phyloP scores from a whole-genome alignment of 305 asterid genomes.

The Coffea humblotiana region DNA sequence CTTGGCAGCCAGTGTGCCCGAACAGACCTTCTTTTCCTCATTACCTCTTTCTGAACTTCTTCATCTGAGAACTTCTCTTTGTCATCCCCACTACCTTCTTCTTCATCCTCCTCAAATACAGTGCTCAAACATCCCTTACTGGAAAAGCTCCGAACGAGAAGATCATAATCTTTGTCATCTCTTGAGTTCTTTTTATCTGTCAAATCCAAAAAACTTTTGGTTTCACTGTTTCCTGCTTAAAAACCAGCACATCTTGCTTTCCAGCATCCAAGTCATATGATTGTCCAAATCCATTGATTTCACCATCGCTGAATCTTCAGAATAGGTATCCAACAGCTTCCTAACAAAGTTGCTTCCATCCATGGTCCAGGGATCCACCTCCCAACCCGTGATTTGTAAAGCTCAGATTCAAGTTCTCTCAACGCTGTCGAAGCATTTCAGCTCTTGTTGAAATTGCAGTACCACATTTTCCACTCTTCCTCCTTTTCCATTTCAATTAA shows the following conservation, averaged over 20 bases:
- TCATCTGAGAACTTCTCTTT: slow-evolving; percentile 40
- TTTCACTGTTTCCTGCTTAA: slow-evolving; percentile 31
- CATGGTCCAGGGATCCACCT: slow-evolving; percentile 37
- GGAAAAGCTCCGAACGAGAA: slow-evolving; percentile 29
- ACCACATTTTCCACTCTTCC: slow-evolving; percentile 73
- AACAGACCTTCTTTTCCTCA: slow-evolving; percentile 61
- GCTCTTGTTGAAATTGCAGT: slow-evolving; percentile 63
- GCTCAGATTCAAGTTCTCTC: slow-evolving; percentile 71
- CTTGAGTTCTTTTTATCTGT: slow-evolving; percentile 27
- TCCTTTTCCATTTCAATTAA: slow-evolving; percentile 67
- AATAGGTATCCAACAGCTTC: slow-evolving; percentile 52
- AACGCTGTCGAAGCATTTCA: slow-evolving; percentile 72
- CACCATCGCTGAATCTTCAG: slow-evolving; percentile 86
- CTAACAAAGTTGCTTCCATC: slow-evolving; percentile 64
- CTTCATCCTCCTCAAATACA: slow-evolving; percentile 84
- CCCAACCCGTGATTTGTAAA: slow-evolving; percentile 49
- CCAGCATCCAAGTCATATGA: slow-evolving; percentile 67
- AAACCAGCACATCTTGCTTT: slow-evolving; percentile 31
- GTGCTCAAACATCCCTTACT: slow-evolving; percentile 61
- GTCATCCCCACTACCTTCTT: slow-evolving; percentile 43
- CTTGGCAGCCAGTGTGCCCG: slow-evolving; percentile 13
- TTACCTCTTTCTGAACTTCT: slow-evolving; percentile 82
- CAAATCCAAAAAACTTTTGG: slow-evolving; percentile 19
- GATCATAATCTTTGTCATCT: slow-evolving; percentile 36
- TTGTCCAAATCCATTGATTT: slow-evolving; percentile 89